Evolutionary conservation across 2,329 filamentous ascomycete genomes (phyloP).

Genomic region (Colletotrichum godetiae): DNA sequence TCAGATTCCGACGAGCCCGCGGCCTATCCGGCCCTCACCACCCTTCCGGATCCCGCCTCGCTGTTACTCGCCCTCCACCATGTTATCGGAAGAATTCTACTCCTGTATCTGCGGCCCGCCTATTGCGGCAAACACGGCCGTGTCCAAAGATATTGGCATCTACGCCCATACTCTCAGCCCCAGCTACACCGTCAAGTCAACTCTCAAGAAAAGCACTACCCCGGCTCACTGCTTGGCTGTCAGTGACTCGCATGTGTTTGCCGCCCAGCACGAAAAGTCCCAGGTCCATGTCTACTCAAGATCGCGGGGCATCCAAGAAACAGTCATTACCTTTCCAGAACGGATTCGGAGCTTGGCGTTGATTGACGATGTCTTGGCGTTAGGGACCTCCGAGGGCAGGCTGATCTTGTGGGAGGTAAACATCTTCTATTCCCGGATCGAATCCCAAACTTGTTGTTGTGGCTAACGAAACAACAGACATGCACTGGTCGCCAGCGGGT

Average conservation of each 20-base stretch:
- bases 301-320: slow-evolving; percentile 86
- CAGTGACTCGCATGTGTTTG: slow-evolving; percentile 86
- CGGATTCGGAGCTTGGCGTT: slow-evolving; percentile 83
- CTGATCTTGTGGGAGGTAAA: slow-evolving; percentile 92
- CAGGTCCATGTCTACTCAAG: slow-evolving; percentile 93
- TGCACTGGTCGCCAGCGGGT: slow-evolving; percentile 81
- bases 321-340: slow-evolving; percentile 88
- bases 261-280: slow-evolving; percentile 90
- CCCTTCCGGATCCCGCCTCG: not conserved
- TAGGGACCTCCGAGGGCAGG: slow-evolving; percentile 88
- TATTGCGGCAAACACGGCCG: slow-evolving; percentile 70
- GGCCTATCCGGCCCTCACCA: not conserved
- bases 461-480: slow-evolving; percentile 58
- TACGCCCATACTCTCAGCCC: slow-evolving; percentile 88
- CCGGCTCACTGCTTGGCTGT: slow-evolving; percentile 82
- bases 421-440: slow-evolving; percentile 26
- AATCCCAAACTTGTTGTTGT: slow-evolving; percentile 10
- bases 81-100: slow-evolving; percentile 72
- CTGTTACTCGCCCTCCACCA: slow-evolving; percentile 42
- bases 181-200: slow-evolving; percentile 76
- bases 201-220: slow-evolving; percentile 94
- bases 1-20: slow-evolving; percentile 7
- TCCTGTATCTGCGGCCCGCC: slow-evolving; percentile 68
- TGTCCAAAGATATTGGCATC: slow-evolving; percentile 85
- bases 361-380: slow-evolving; percentile 76